Conservation (phyloP, 1,284 basidiomycete species). For the Sutorius eximius region DNA sequence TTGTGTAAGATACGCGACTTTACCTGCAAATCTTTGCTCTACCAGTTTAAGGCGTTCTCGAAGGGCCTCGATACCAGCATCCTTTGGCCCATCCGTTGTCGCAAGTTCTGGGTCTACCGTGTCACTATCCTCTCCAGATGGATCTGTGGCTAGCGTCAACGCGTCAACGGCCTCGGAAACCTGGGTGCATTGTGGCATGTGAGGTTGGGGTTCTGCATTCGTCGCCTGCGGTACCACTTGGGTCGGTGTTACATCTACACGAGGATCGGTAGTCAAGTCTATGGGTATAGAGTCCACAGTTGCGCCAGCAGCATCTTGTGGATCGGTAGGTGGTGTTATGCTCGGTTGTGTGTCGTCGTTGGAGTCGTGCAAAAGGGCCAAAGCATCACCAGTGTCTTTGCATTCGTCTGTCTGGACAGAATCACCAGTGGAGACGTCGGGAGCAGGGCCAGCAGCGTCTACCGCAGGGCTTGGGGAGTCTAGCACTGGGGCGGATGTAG, state of each 20-base stretch:
- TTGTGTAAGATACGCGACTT: constrained; percentile 16
- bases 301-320: not conserved
- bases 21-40: constrained; percentile 72
- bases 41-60: constrained; percentile 65
- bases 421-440: not conserved
- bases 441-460: not conserved
- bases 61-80: constrained; percentile 52
- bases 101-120: constrained; percentile 2
- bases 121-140: not conserved
- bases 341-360: not conserved
- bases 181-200: not conserved
- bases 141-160: not conserved
- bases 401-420: constrained; percentile 3
- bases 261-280: not conserved
- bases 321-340: not conserved
- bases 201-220: not conserved
- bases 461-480: constrained; percentile 8
- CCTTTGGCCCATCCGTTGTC: constrained; percentile 14
- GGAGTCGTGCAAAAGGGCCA: constrained; percentile 7
- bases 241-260: not conserved
- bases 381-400: not conserved
- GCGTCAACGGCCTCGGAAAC: constrained; percentile 3
- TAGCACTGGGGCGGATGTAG: constrained; percentile 46
- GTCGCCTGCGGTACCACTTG: not conserved
- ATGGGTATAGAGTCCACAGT: not conserved